These are phyloP conservation scores for Podosphaera aphanis DNA, from an alignment of 2,329 filamentous ascomycete species.

Conservation along the genomic window DNA sequence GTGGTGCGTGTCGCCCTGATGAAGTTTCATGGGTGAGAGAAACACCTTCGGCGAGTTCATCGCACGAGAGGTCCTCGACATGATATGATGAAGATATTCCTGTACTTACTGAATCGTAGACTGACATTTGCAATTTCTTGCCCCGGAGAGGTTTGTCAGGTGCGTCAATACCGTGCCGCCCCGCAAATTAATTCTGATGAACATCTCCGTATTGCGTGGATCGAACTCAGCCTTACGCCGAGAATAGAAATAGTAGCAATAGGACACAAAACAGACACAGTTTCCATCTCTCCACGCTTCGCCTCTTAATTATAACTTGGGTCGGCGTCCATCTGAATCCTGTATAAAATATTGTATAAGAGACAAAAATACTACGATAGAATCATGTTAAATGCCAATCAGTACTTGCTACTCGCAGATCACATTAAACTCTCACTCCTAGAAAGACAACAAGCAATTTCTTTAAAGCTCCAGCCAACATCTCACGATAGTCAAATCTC, in stretches of 20 bases:
- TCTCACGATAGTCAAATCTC: constrained; percentile 76
- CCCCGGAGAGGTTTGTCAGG: neutral
- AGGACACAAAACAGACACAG: neutral
- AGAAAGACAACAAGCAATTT: constrained; percentile 69
- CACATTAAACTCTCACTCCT: constrained; percentile 91
- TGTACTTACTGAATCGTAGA: neutral
- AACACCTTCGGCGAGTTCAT: constrained; percentile 1
- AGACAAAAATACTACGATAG: neutral
- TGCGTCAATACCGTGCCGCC: neutral
- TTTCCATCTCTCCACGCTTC: neutral
- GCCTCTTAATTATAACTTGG: neutral
- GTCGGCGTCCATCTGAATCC: neutral
- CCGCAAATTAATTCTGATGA: neutral
- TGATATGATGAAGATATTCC: neutral
- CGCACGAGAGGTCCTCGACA: constrained; percentile 1
- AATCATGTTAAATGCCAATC: constrained; percentile 36
- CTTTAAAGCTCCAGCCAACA: constrained; percentile 44
- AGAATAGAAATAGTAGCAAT: neutral
- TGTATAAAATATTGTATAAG: neutral
- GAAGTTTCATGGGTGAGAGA: neutral
- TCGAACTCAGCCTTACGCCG: neutral
- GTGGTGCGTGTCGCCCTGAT: neutral
- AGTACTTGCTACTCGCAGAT: constrained; percentile 81
- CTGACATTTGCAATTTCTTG: neutral
- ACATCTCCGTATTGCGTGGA: neutral